Evolutionary conservation across 1,284 basidiomycete species (phyloP), one percentile per base, ranked within the genome.

Genomic region (Sparassis latifolia): DNA sequence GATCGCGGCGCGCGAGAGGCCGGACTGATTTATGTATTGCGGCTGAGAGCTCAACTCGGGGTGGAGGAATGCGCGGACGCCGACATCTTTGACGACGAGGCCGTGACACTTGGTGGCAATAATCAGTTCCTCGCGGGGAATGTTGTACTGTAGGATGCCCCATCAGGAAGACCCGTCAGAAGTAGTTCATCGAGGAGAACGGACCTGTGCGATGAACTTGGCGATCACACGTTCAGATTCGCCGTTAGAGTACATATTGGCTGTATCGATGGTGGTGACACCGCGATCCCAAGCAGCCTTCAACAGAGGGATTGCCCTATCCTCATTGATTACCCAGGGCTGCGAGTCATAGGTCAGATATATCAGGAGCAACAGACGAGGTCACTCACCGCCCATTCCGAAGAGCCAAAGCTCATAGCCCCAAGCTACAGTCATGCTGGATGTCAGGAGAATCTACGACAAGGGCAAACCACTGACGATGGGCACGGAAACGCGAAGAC

Each of bases 191-290:
- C 27, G 20, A 6, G 3, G 27, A 12, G 12, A 10, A 42, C 49
- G 7, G 41, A 68, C 73, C 64, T 70, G 60, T 50, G 76, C 70
- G 53, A 86, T 69, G 44, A 83, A 83, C 56, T 78, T 76, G 7
- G 73, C 80, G 6, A 77, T 55, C 30, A 77, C 44, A 3, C 62
- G 58, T 45, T 77, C 75, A 0, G 74, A 76, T 49, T 73, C 71
- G 5, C 78, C 77, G 47, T 77, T 74, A 3, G 74, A 77, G 53
- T 80, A 80, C 2, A 76, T 63, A 58, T 84, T 81, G 29, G 82
- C 79, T 0, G 83, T 83, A 56, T 79, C 77, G 52, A 76, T 74
- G 1, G 74, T 74, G 63, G 74, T 70, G 57, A 77, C 72, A n/a
- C 75, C 74, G n/a, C 57, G 51, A n/a, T 71, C 67, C 75, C 75